These are phyloP conservation scores for Microglena sp. DNA, from an alignment of 139 green algal species.

Conservation along the genomic window DNA sequence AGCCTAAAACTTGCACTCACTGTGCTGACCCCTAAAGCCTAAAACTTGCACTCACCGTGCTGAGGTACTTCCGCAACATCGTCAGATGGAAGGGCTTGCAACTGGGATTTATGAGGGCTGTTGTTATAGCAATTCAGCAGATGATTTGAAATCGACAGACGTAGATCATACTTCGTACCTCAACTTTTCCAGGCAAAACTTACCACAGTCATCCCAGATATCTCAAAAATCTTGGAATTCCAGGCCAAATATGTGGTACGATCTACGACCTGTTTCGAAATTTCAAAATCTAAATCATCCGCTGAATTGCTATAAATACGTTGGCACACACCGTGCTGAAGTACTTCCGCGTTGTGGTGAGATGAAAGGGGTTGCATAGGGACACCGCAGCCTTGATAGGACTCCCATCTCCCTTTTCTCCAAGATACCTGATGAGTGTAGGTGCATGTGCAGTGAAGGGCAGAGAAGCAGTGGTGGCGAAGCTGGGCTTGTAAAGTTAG, in stretches of 20 bases:
- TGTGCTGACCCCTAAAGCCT: too few relatives aligned
- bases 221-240: background rate
- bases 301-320: too few relatives aligned
- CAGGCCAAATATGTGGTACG: background rate
- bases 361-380: constrained; percentile 84
- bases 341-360: constrained; percentile 5
- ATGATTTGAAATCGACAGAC: too few relatives aligned
- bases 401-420: constrained; percentile 52
- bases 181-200: too few relatives aligned
- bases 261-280: background rate
- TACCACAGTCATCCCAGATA: too few relatives aligned
- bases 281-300: too few relatives aligned
- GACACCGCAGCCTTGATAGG: constrained; percentile 68
- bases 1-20: too few relatives aligned
- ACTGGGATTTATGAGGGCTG: too few relatives aligned
- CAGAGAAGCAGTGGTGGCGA: background rate
- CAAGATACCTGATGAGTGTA: constrained; percentile 44
- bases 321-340: background rate
- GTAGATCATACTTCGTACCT: background rate
- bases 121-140: too few relatives aligned
- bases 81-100: too few relatives aligned
- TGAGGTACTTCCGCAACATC: too few relatives aligned
- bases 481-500: background rate
- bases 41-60: too few relatives aligned
- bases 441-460: constrained; percentile 8